Percentiles rank a stretch among this genome's conserved stretches.
Conservation (phyloP, 768 basidiomycete species). For the Arthromyces matolae region DNA sequence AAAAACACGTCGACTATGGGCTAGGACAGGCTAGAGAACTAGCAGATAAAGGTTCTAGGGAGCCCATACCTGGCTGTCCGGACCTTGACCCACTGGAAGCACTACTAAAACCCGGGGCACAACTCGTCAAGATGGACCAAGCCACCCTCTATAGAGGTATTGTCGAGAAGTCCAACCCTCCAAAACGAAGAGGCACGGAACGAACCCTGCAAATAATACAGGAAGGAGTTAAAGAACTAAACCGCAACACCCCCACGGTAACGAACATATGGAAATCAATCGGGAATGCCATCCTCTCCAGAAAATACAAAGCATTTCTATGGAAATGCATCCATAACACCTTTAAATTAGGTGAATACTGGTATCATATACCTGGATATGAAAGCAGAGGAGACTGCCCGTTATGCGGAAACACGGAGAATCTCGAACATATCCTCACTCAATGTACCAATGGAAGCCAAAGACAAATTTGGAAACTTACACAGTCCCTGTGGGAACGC, state of each 20-base stretch:
- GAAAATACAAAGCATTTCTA: slow-evolving; percentile 11
- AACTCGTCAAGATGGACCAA: too few relatives aligned
- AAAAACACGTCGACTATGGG: too few relatives aligned
- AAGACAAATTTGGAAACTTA: slow-evolving; percentile 1
- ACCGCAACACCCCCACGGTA: neutral
- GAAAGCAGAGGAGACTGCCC: slow-evolving; percentile 13
- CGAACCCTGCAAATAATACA: neutral
- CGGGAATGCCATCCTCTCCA: slow-evolving; percentile 1
- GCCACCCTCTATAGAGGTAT: too few relatives aligned
- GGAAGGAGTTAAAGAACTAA: neutral
- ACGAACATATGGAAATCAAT: slow-evolving; percentile 9
- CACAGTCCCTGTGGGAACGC: neutral
- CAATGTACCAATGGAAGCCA: slow-evolving; percentile 21
- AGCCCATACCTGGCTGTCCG: too few relatives aligned
- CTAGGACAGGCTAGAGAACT: too few relatives aligned
- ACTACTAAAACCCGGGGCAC: too few relatives aligned
- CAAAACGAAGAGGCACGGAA: slow-evolving; percentile 1
- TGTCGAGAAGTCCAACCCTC: too few relatives aligned
- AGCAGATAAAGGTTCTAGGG: too few relatives aligned
- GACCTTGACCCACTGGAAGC: too few relatives aligned
- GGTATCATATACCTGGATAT: slow-evolving; percentile 16
- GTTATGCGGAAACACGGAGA: slow-evolving; percentile 17
- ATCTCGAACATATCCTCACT: slow-evolving; percentile 28
- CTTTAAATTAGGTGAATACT: slow-evolving; percentile 21
- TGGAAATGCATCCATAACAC: slow-evolving; percentile 23